phyloP scores from a whole-genome alignment of 129 eudicot genomes.

The Flaveria ramosissima region DNA sequence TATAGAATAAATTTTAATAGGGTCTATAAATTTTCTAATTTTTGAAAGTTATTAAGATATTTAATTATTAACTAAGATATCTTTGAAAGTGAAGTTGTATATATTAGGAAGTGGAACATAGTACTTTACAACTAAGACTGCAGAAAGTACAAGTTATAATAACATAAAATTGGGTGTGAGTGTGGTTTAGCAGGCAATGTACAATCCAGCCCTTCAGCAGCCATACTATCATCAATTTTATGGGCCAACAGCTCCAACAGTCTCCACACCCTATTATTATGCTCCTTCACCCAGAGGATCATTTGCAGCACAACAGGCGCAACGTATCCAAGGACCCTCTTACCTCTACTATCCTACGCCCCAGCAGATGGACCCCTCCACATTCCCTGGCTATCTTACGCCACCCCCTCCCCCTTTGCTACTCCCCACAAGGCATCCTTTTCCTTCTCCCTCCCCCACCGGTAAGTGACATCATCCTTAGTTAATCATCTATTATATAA shows the following conservation, averaged over 20 bases:
- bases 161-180: constrained; percentile 25
- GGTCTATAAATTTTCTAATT: background rate
- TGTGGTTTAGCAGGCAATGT: constrained; percentile 54
- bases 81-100: background rate
- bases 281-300: constrained; percentile 68
- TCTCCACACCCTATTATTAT: constrained; percentile 73
- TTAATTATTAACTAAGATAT: background rate
- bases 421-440: constrained; percentile 51
- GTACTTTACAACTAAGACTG: constrained; percentile 14
- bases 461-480: constrained; percentile 43
- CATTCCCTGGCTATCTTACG: constrained; percentile 42
- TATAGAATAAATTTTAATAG: background rate
- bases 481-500: background rate
- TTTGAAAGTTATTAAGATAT: background rate
- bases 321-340: constrained; percentile 68
- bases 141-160: constrained; percentile 33
- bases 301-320: constrained; percentile 47
- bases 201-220: constrained; percentile 69
- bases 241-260: constrained; percentile 60
- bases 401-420: constrained; percentile 40
- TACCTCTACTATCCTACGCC: constrained; percentile 83
- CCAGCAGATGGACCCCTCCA: constrained; percentile 36
- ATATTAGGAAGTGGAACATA: background rate
- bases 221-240: constrained; percentile 57
- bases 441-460: constrained; percentile 58